Evolutionary conservation across 768 basidiomycete genomes (phyloP), one percentile per base, ranked within the genome.

Genomic region (Boletus vermiculosoides): DNA sequence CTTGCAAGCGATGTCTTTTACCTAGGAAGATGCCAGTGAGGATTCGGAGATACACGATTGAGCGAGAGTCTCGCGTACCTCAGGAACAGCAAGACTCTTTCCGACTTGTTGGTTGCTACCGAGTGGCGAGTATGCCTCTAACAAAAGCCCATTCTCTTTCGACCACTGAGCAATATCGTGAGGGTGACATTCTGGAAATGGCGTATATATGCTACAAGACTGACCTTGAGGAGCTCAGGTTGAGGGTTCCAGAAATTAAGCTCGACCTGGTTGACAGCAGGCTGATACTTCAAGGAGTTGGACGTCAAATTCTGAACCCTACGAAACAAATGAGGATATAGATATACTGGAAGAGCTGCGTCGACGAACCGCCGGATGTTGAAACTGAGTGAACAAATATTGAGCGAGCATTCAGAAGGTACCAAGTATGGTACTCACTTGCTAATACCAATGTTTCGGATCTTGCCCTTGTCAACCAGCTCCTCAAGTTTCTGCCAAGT

Each of bases 401-500:
- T 55, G 23, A 56, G 23, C 25, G 1, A 49, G 11, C 4, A 39
- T 33, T 39, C 51, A n/a, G 25, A 48, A 41, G 4, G 4, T 47
- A 23, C 42, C 8, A 16, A 28, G 11, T 6, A 41, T 15, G 6
- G 18, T 8, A 59, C 80, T 57, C 56, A 87, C 87, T 94, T 94
- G 87, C 87, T 89, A 42, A 93, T 77, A 42, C 92, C 92, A 52
- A 93, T 93, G 62, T 90, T 87, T 67, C 80, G 80, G 42, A 88
- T 74, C 68, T 91, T 88, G 23, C 91, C 91, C 63, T 84, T 86
- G 60, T 83, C 82, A 4, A 90, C 87, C 73, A 90, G 73, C 70
- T 87, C 82, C 66, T 92, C 90, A 47, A 92, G 82, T 59, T 84
- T 90, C 67, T 86, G 76, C 90, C 90, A 92, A 1, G 90, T 91